phyloP scores from a whole-genome alignment of 345 rosid species.

The Syzygium aqueum region DNA sequence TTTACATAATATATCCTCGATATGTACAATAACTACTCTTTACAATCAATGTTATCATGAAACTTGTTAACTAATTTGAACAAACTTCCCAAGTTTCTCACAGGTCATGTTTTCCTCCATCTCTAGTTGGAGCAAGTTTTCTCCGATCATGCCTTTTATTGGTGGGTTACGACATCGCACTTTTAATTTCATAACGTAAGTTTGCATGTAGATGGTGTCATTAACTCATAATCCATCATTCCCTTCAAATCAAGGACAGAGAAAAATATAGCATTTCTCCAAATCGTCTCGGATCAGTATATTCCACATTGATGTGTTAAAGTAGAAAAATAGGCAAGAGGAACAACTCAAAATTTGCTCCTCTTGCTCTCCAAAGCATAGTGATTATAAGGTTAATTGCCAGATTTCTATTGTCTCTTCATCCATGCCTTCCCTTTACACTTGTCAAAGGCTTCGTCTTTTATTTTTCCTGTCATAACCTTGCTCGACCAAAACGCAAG shows the following conservation, averaged over 20 bases:
- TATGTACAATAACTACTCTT: neutral
- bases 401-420: neutral
- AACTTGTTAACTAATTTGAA: neutral
- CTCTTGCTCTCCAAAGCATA: neutral
- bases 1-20: neutral
- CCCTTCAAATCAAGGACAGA: neutral
- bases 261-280: neutral
- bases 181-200: neutral
- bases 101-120: neutral
- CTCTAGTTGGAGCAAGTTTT: neutral
- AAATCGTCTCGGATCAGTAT: neutral
- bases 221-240: neutral
- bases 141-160: neutral
- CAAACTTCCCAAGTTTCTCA: neutral
- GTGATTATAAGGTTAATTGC: neutral
- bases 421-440: neutral
- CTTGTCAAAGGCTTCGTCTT: neutral
- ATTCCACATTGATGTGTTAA: neutral
- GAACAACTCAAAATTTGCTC: neutral
- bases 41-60: neutral
- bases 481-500: neutral
- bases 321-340: neutral
- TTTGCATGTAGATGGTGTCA: neutral
- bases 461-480: neutral
- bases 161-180: neutral